Conservation (phyloP, 345 rosid genomes). For the Populus simonii region DNA sequence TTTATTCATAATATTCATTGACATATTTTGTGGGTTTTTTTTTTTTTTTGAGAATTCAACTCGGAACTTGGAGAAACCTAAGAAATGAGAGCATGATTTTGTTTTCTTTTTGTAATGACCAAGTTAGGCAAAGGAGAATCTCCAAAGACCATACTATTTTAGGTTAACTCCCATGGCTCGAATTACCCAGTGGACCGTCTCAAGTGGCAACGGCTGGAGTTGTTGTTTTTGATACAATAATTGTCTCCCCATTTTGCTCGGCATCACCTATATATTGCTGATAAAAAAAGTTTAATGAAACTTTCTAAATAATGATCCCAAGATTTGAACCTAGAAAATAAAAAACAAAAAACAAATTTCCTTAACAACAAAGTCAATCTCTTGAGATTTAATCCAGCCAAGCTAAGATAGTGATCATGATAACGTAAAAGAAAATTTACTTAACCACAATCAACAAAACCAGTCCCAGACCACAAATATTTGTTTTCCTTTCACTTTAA, state of each 20-base stretch:
- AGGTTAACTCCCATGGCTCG: background rate
- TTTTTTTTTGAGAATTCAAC: too few relatives aligned
- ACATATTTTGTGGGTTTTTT: too few relatives aligned
- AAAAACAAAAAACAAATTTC: too few relatives aligned
- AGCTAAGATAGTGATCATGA: too few relatives aligned
- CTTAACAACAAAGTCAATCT: too few relatives aligned
- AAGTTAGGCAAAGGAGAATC: background rate
- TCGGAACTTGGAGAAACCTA: too few relatives aligned
- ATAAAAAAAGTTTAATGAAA: background rate
- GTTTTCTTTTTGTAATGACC: background rate
- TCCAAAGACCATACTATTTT: background rate
- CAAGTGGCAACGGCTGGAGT: too few relatives aligned
- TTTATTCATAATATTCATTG: background rate
- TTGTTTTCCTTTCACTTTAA: too few relatives aligned
- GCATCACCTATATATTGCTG: background rate
- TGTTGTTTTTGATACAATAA: background rate
- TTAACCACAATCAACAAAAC: background rate
- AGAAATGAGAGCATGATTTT: too few relatives aligned
- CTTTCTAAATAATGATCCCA: background rate
- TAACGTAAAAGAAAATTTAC: background rate
- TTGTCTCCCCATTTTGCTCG: background rate
- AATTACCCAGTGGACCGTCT: background rate
- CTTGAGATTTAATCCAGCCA: too few relatives aligned
- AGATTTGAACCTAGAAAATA: too few relatives aligned
- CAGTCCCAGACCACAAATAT: too few relatives aligned